phyloP scores from a whole-genome alignment of 495 filamentous ascomycete species.

The Podospora didyma region DNA sequence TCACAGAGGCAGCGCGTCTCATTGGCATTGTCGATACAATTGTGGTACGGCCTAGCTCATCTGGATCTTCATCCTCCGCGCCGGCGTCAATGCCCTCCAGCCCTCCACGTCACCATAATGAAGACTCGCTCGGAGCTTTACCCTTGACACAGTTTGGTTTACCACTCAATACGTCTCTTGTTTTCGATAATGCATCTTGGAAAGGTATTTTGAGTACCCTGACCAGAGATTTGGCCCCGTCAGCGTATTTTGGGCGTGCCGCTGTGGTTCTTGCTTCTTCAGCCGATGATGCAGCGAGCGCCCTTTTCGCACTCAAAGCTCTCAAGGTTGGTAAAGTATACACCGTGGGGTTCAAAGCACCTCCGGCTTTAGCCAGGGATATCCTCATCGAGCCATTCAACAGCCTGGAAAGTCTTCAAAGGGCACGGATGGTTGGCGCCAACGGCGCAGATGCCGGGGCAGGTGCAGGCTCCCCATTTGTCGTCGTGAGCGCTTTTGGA shows the following conservation, averaged over 20 bases:
- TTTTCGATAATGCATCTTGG: conserved; percentile 79
- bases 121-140: conserved; percentile 17
- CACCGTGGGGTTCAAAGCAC: conserved; percentile 75
- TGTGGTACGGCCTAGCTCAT: conserved; percentile 48
- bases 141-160: conserved; percentile 25
- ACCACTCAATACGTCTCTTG: conserved; percentile 43
- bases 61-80: conserved; percentile 29
- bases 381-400: conserved; percentile 66
- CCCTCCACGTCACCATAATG: conserved; percentile 29
- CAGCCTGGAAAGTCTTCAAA: conserved; percentile 71
- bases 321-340: conserved; percentile 76
- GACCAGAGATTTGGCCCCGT: conserved; percentile 75
- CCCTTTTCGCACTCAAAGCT: conserved; percentile 70
- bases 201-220: conserved; percentile 77
- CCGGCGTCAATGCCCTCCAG: conserved; percentile 37
- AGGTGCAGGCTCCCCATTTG: conserved; percentile 60
- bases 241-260: conserved; percentile 68
- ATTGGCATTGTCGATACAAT: conserved; percentile 81
- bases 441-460: conserved; percentile 23
- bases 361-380: conserved; percentile 56
- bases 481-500: conserved; percentile 72
- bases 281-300: conserved; percentile 66
- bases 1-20: conserved; percentile 67
- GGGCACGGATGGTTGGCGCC: conserved; percentile 45
- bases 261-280: conserved; percentile 67